A percentile compares a stretch with the other conserved stretches of the same genome.
phyloP scores from a whole-genome alignment of 371 early-diverging fungal genomes.

The Saksenaea vasiformis region DNA sequence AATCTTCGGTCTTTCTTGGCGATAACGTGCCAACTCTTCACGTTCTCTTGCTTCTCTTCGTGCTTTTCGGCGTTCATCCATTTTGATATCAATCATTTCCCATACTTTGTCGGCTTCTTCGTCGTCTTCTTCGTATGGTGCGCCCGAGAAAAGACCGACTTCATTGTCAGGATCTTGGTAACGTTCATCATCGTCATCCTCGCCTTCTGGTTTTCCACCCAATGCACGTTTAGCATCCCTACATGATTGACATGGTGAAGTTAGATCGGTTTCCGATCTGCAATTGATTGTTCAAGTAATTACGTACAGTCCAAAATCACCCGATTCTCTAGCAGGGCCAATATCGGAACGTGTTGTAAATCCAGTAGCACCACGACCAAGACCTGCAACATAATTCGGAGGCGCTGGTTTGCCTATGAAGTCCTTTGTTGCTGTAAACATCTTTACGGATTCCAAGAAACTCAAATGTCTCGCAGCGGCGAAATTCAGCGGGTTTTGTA shows the following conservation, averaged over 20 bases:
- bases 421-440: conserved; percentile 81
- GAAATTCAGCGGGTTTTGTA: no score
- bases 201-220: conserved; percentile 40
- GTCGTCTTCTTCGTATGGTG: conserved; percentile 94
- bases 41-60: conserved; percentile 70
- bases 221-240: conserved; percentile 44
- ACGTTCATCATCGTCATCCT: conserved; percentile 73
- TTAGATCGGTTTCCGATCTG: not conserved
- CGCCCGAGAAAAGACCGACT: conserved; percentile 83
- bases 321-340: conserved; percentile 91
- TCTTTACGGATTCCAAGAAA: conserved; percentile 15
- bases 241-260: not conserved
- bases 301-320: conserved; percentile 48
- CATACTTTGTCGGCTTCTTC: conserved; percentile 96
- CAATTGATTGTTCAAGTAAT: not conserved
- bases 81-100: conserved; percentile 85
- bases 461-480: no score
- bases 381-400: conserved; percentile 94
- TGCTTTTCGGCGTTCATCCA: conserved; percentile 87
- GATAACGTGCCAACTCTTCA: conserved; percentile 55
- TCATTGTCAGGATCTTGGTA: conserved; percentile 96
- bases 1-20: conserved; percentile 69
- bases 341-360: conserved; percentile 98
- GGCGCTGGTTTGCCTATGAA: conserved; percentile 87
- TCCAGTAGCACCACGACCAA: conserved; percentile 95